Evolutionary conservation across 768 basidiomycete genomes (phyloP).

Genomic region (Vararia minispora): DNA sequence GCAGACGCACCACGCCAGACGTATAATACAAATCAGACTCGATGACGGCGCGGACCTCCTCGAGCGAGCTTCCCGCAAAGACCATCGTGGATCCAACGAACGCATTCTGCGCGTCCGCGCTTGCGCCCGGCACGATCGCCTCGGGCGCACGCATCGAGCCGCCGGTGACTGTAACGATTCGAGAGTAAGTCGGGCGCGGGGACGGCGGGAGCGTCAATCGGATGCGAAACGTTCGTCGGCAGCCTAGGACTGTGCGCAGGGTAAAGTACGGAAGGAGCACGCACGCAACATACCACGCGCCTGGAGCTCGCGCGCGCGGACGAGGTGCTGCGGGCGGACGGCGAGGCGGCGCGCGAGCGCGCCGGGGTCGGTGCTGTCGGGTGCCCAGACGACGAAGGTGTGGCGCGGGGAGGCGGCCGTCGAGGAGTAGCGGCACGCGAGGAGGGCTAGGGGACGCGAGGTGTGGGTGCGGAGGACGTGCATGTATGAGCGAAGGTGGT

Average conservation of each 20-base stretch:
- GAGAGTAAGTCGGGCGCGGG: no score
- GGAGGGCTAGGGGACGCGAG: no score
- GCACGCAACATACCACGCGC: conserved; percentile 10
- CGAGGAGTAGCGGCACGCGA: no score
- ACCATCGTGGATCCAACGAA: conserved; percentile 19
- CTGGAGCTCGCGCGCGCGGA: conserved; percentile 4
- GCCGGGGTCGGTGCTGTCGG: conserved; percentile 20
- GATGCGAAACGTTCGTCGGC: no score
- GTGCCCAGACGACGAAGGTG: conserved; percentile 21
- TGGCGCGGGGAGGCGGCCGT: conserved; percentile 5
- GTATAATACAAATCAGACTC: conserved; percentile 20
- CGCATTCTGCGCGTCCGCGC: conserved; percentile 8
- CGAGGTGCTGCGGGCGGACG: conserved; percentile 19
- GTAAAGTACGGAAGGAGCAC: not conserved
- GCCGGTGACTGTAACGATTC: conserved; percentile 8
- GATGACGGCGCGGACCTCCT: conserved; percentile 15
- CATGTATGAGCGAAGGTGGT: no score
- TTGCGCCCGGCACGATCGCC: no score
- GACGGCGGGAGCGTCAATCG: no score
- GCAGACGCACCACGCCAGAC: conserved; percentile 16
- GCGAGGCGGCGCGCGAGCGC: conserved; percentile 16
- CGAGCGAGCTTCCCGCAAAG: conserved; percentile 14
- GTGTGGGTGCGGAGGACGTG: no score
- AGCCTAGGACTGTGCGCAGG: not conserved
- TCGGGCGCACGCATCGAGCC: conserved; percentile 11